These are phyloP conservation scores for Metschnikowia borealis DNA, from an alignment of 805 yeast species.

Conservation along the genomic window DNA sequence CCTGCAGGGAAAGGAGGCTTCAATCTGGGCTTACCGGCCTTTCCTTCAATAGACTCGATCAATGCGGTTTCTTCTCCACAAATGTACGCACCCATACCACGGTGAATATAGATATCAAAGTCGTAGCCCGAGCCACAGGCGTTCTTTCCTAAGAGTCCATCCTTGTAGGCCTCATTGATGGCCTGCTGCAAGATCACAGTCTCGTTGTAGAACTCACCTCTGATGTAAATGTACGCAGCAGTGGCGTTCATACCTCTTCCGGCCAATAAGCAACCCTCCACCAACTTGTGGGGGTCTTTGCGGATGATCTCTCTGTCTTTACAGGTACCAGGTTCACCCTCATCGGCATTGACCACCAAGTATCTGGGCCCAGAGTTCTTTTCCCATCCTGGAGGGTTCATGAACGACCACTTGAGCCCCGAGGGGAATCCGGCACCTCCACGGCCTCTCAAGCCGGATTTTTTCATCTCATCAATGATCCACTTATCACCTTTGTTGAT, in stretches of 20 bases:
- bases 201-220: conserved; percentile 89
- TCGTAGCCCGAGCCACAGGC: conserved; percentile 86
- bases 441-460: conserved; percentile 83
- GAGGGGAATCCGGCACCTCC: conserved; percentile 95
- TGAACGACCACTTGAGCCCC: conserved; percentile 87
- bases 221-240: conserved; percentile 85
- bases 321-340: conserved; percentile 94
- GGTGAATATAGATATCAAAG: conserved; percentile 79
- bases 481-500: conserved; percentile 79
- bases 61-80: conserved; percentile 93
- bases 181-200: conserved; percentile 71
- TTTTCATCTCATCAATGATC: conserved; percentile 85
- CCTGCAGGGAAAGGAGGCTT: conserved; percentile 97
- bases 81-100: conserved; percentile 92
- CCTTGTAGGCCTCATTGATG: conserved; percentile 81
- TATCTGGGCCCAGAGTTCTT: conserved; percentile 86
- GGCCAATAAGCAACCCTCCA: conserved; percentile 86
- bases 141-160: conserved; percentile 75
- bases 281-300: conserved; percentile 87
- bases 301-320: conserved; percentile 88
- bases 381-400: conserved; percentile 96
- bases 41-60: conserved; percentile 86
- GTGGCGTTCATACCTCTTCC: conserved; percentile 93
- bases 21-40: conserved; percentile 89
- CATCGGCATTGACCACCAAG: conserved; percentile 87